Evolutionary conservation across 108 stramenopile genomes (phyloP), one percentile per base, ranked within the genome.

Genomic region (Schizochytrium sp.): DNA sequence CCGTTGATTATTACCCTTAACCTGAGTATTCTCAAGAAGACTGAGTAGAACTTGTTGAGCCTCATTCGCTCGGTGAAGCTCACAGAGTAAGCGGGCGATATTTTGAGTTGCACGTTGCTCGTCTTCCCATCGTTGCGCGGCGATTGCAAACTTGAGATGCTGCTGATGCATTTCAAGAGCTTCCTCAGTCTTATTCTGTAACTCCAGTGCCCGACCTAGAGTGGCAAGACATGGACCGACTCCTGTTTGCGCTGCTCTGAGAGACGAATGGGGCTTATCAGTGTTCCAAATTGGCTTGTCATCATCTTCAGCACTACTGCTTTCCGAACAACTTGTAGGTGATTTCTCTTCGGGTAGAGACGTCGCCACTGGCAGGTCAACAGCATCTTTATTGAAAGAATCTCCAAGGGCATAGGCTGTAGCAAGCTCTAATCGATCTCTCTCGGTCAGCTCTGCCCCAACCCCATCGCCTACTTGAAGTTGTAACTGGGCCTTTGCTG

Each of bases 151-250:
- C 38, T 55, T 83, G 38, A 40, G 8, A 42, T 83, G 76, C 4
- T 83, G 76, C 47, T 83, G 50, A 40, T 83, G 53, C 47, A 83
- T 83, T 38, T 83, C 76, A 38, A 49, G 8, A n/a, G 76, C 76
- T 50, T 83, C 76, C 0, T 49, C 15, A 28, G 55, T 5, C 53
- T 83, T 49, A 38, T 53, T 53, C 55, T 83, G 76, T 8, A 42
- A 10, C 2, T 53, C 50, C 38, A 83, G 76, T 55, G 76, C 47
- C 15, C n/a, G 1, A 10, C 76, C 76, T 13, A 83, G 49, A 53
- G 50, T 10, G 8, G 76, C 76, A n/a, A 83, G 47, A 10, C 50
- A 83, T 10, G 76, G 47, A n/a, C 76, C 76, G 5, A 83, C 76
- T 5, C 76, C 76, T 8, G 50, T 42, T 50, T 83, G 47, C 38